Percentiles rank a stretch among this genome's conserved stretches.
Evolutionary conservation across 106 monocot species (phyloP).

Genomic region (Dioscorea alata): DNA sequence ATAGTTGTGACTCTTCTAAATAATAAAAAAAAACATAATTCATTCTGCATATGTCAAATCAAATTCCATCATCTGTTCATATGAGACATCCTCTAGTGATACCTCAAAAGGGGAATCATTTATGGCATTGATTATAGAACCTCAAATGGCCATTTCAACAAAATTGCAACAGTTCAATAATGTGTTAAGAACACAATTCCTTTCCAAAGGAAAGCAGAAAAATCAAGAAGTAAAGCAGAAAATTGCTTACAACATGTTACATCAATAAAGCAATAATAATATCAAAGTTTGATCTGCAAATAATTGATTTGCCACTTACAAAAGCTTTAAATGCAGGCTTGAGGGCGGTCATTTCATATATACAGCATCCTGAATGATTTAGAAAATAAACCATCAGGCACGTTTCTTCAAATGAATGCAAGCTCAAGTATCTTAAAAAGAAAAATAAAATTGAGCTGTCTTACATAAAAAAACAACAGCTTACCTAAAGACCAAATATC

Average conservation of each 20-base stretch:
- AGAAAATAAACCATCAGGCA: neutral
- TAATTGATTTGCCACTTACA: conserved; percentile 49
- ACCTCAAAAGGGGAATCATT: too few species aligned
- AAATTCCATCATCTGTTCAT: too few species aligned
- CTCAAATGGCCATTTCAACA: too few species aligned
- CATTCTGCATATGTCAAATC: too few species aligned
- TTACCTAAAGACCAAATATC: conserved; percentile 99
- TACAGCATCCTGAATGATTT: conserved; percentile 77
- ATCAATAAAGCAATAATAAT: neutral
- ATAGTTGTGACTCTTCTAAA: too few species aligned
- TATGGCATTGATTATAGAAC: too few species aligned
- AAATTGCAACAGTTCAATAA: too few species aligned
- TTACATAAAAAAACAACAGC: neutral
- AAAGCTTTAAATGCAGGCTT: conserved; percentile 97
- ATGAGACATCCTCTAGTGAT: too few species aligned
- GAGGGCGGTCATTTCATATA: conserved; percentile 98
- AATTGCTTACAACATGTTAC: neutral
- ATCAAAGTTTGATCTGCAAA: too few species aligned
- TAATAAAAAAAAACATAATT: too few species aligned
- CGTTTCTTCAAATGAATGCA: neutral
- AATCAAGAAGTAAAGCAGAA: neutral
- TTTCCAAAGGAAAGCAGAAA: neutral
- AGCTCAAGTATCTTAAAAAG: neutral
- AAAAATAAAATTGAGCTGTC: neutral
- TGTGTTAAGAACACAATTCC: too few species aligned